Evolutionary conservation across 176 grass and related monocot genomes (phyloP).

Genomic region (Oryza coarctata): DNA sequence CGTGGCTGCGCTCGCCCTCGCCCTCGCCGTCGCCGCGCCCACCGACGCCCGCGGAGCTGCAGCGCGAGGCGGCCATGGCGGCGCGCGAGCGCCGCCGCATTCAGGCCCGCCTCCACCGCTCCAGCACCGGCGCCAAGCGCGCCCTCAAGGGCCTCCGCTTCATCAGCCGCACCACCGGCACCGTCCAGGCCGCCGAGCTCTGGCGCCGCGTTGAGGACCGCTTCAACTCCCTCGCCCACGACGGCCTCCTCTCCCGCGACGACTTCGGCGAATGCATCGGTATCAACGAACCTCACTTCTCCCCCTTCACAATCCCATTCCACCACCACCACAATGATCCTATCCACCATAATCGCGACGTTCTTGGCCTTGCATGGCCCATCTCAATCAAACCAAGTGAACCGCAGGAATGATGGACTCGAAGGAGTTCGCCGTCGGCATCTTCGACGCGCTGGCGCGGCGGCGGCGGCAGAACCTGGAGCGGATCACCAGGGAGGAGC

Average conservation of each 20-base stretch:
- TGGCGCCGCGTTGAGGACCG: conserved; percentile 83
- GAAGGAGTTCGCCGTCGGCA: conserved; percentile 89
- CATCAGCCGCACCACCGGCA: conserved; percentile 86
- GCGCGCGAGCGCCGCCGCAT: conserved; percentile 70
- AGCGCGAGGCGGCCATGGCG: conserved; percentile 54
- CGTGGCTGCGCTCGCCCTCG: conserved; percentile 80
- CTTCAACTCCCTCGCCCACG: conserved; percentile 60
- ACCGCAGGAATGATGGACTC: conserved; percentile 86
- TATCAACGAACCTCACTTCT: background rate
- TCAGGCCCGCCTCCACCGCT: conserved; percentile 67
- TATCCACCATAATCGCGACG: background rate
- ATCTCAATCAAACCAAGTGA: background rate
- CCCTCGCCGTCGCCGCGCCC: conserved; percentile 36
- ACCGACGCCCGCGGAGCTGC: conserved; percentile 33
- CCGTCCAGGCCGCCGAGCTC: conserved; percentile 62
- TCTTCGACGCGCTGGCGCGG: conserved; percentile 92
- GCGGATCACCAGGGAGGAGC: conserved; percentile 87
- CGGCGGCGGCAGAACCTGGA: conserved; percentile 73
- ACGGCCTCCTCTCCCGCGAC: conserved; percentile 83
- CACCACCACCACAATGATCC: background rate
- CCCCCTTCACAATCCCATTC: background rate
- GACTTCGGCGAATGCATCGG: conserved; percentile 99
- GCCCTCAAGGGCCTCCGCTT: conserved; percentile 95
- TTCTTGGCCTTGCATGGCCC: background rate
- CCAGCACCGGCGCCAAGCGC: conserved; percentile 63